These are phyloP conservation scores for Dalbergia cochinchinensis DNA, from an alignment of 306 rosid species.

Conservation along the genomic window DNA sequence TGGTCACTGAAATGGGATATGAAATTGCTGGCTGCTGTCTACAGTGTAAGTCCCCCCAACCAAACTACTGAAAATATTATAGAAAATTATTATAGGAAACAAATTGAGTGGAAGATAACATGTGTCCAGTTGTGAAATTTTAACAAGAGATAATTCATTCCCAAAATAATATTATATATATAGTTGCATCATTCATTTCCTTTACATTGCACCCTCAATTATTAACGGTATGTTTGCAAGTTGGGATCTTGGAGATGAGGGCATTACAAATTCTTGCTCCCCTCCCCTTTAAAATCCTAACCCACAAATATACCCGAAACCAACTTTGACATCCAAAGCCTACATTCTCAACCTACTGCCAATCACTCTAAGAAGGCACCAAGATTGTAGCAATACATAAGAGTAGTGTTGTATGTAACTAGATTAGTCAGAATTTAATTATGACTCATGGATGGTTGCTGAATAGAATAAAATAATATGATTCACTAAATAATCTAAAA, in stretches of 20 bases:
- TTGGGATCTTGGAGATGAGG: too few relatives aligned
- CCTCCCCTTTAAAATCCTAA: too few relatives aligned
- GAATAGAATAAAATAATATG: background rate
- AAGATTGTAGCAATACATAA: background rate
- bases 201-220: too few relatives aligned
- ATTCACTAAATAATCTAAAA: background rate
- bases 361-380: background rate
- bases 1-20: slow-evolving; percentile 76
- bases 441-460: background rate
- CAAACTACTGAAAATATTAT: background rate
- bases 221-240: too few relatives aligned
- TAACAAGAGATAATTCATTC: too few relatives aligned
- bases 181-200: too few relatives aligned
- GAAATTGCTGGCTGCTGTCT: slow-evolving; percentile 60
- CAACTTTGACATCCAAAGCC: too few relatives aligned
- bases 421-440: background rate
- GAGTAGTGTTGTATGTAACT: background rate
- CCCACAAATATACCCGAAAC: too few relatives aligned
- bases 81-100: background rate
- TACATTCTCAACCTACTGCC: background rate
- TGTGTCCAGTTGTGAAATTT: too few relatives aligned
- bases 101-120: slow-evolving; percentile 22
- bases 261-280: too few relatives aligned
- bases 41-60: slow-evolving; percentile 55
- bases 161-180: too few relatives aligned